Percentiles rank a stretch among this genome's conserved stretches.
Evolutionary conservation across 1,284 basidiomycete species (phyloP).

Genomic region (Rhizopogon hawkerae): DNA sequence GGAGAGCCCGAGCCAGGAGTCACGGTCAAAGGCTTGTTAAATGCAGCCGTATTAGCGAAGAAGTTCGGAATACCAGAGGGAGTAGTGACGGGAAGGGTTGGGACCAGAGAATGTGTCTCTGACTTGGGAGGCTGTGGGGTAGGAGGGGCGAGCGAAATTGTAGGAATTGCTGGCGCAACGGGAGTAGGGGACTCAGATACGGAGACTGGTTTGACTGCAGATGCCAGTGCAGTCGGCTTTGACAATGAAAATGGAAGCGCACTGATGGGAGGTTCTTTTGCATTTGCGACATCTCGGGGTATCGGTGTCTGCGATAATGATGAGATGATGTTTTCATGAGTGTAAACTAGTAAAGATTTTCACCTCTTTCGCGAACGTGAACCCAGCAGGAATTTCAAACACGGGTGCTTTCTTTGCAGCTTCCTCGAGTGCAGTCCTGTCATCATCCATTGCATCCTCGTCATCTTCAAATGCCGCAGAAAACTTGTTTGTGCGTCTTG

Average conservation of each 20-base stretch:
- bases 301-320: conserved; percentile 25
- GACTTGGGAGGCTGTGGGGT: conserved; percentile 21
- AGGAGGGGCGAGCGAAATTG: conserved; percentile 23
- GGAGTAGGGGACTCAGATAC: conserved; percentile 1
- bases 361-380: conserved; percentile 60
- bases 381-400: conserved; percentile 55
- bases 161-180: conserved; percentile 11
- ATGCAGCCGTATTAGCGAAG: conserved; percentile 34
- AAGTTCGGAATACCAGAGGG: conserved; percentile 39
- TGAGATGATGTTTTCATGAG: conserved; percentile 12
- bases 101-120: conserved; percentile 8
- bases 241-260: conserved; percentile 59
- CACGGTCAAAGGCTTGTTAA: conserved; percentile 22
- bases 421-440: conserved; percentile 39
- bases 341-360: conserved; percentile 7
- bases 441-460: conserved; percentile 42
- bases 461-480: conserved; percentile 61
- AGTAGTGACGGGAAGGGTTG: conserved; percentile 6
- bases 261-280: conserved; percentile 57
- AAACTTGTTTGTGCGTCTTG: conserved; percentile 42
- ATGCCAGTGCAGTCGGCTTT: conserved; percentile 23
- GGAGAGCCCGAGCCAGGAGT: conserved; percentile 8
- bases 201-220: conserved; percentile 1
- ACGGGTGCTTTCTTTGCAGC: conserved; percentile 44
- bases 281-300: conserved; percentile 31